Evolutionary conservation across 805 yeast species (phyloP).

Genomic region (Ogataea angusta): DNA sequence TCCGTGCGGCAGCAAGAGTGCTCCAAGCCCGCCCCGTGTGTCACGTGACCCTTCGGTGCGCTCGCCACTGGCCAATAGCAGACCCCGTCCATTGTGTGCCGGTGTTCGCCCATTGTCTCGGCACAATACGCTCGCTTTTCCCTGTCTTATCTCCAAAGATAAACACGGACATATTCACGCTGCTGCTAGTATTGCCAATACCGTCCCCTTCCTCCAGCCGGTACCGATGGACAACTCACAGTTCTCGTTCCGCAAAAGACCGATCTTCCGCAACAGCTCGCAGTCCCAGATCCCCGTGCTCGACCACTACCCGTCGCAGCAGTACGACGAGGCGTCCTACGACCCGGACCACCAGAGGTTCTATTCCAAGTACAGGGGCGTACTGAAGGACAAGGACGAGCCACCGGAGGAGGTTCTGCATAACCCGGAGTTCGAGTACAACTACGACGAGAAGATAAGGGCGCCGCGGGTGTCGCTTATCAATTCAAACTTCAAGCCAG

Average conservation of each 20-base stretch:
- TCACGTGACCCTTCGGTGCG: background rate
- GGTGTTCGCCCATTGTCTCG: background rate
- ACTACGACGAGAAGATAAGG: slow-evolving; percentile 53
- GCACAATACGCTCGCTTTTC: background rate
- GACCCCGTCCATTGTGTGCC: background rate
- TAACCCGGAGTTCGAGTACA: slow-evolving; percentile 32
- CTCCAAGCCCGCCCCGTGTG: background rate
- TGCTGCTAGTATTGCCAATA: background rate
- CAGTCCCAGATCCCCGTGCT: slow-evolving; percentile 31
- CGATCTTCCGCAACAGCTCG: slow-evolving; percentile 16
- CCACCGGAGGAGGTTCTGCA: slow-evolving; percentile 27
- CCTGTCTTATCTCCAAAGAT: slow-evolving; percentile 1
- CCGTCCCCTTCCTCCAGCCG: background rate
- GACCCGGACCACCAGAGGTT: slow-evolving; percentile 32
- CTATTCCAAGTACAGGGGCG: slow-evolving; percentile 31
- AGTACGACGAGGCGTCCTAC: slow-evolving; percentile 26
- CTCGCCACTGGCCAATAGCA: background rate
- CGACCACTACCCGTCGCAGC: slow-evolving; percentile 30
- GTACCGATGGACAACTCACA: slow-evolving; percentile 10
- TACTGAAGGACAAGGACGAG: slow-evolving; percentile 30
- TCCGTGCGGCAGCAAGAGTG: background rate
- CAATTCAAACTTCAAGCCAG: slow-evolving; percentile 16
- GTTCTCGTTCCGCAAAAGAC: slow-evolving; percentile 33
- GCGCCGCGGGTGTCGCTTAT: slow-evolving; percentile 49
- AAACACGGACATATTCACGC: background rate